Evolutionary conservation across 2,329 filamentous ascomycete genomes (phyloP), one percentile per base, ranked within the genome.

Genomic region (Claviceps sp.): DNA sequence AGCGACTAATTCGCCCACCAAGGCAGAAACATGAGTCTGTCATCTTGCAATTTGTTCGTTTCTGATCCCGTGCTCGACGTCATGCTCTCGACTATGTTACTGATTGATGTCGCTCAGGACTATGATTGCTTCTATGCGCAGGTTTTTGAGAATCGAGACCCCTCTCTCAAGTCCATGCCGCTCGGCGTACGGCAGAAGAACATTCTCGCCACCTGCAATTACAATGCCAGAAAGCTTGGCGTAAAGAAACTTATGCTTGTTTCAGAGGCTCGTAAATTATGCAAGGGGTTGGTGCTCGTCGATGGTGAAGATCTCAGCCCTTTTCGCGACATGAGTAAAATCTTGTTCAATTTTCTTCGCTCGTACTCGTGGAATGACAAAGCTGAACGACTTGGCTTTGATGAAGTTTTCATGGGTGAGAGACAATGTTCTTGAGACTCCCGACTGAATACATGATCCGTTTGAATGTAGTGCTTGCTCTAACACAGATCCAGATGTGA

Each of bases 61-160:
- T 53, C 42, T 24, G 14, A n/a, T 30, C 42, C 14, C 37, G 5
- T 30, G n/a, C 37, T 26, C 51, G 54, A 45, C 5, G 55, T 5
- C 14, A 18, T 37, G n/a, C 37, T 47, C 37, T 47, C 14, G 41
- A 43, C 20, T 22, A 38, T 24, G 18, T 41, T 37, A 22, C 47
- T 50, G 38, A 52, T 43, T 2, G 26, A 50, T 40, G 45, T 18
- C 3, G 22, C 16, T 11, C 52, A 85, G 81, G 82, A 87, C 67
- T 87, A 89, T 65, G 87, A 91, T 71, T 95, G 88, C 72, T 97
- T 97, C 73, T 97, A 97, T 66, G 90, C 90, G 22, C 88, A 88
- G 48, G 89, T 93, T 8, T 84, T 93, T 59, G 89, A 96, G 69
- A 84, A 84, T 57, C 84, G 86, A 63, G 82, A 86, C 57, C 88